Evolutionary conservation across 371 early-diverging fungal genomes (phyloP), one percentile per base, ranked within the genome.

Genomic region (Mucor mucedo): DNA sequence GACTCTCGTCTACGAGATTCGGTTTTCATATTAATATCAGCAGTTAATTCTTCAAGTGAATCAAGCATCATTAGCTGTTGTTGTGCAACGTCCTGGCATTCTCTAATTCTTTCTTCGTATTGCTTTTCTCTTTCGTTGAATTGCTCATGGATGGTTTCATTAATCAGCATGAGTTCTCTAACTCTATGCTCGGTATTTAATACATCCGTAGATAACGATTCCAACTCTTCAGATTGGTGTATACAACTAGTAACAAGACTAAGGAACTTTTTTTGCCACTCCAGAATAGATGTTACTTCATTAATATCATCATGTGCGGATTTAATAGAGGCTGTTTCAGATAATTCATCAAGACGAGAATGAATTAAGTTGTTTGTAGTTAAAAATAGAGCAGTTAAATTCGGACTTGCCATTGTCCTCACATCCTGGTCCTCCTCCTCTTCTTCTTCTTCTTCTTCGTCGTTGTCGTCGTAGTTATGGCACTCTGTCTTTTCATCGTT

Each of bases 321-420:
- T 58, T 52, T 29, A 27, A 67, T 57, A 2, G 63, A 62, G 21
- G 62, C 57, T 21, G 62, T 59, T 52, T 78, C 76, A 11, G 76
- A 78, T 16, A 75, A 48, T 47, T 75, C 76, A 32, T 78, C 73
- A 0, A 75, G 60, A 10, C 75, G 71, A 38, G 79, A 73, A 42
- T 75, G 57, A 49, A 78, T 78, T 7, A 78, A 57, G 4, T 64
- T 73, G 40, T 78, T 73, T 14, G 79, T 78, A 1, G 76, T 78
- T 14, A 68, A 47, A 50, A 75, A 78, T 27, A 78, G 40, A 2
- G 65, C 58, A 2, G 60, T 60, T 10, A 64, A 11, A 40, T 69
- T 64, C 1, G 64, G 65, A 16, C 64, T 63, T 5, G 29, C 39
- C 8, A 52, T 21, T 16, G 27, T 21, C 28, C 55, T 32, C 21